A percentile compares a stretch with the other conserved stretches of the same genome.
phyloP scores from a whole-genome alignment of 805 yeast species.

The Wickerhamiella slavikovae region DNA sequence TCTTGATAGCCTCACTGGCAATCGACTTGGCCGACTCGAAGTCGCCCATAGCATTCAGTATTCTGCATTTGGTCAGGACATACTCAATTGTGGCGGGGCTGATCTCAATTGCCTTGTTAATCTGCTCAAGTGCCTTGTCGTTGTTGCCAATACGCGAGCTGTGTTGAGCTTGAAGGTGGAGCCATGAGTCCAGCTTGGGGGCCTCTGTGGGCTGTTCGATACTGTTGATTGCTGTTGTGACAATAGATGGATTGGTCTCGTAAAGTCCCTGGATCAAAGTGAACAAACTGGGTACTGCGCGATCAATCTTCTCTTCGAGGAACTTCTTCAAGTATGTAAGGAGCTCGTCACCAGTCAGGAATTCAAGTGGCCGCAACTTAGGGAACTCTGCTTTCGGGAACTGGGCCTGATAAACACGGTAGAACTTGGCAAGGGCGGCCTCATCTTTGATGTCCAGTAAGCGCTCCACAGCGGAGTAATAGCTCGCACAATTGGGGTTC shows the following conservation, averaged over 20 bases:
- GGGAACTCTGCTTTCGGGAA: slow-evolving; percentile 79
- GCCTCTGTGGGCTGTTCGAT: slow-evolving; percentile 7
- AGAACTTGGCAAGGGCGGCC: slow-evolving; percentile 26
- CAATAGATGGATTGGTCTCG: slow-evolving; percentile 4
- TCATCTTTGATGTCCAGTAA: slow-evolving; percentile 32
- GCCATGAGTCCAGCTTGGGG: slow-evolving; percentile 4
- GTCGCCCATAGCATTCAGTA: slow-evolving; percentile 53
- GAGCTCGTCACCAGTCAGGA: slow-evolving; percentile 23
- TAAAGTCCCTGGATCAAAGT: slow-evolving; percentile 46
- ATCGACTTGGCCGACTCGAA: slow-evolving; percentile 37
- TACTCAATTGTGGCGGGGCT: slow-evolving; percentile 73
- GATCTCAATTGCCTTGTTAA: slow-evolving; percentile 3
- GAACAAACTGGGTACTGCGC: slow-evolving; percentile 83
- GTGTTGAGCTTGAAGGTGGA: slow-evolving; percentile 29
- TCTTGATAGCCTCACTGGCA: slow-evolving; percentile 48
- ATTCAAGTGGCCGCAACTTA: slow-evolving; percentile 46
- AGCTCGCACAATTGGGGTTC: slow-evolving; percentile 60
- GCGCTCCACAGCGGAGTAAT: slow-evolving; percentile 46
- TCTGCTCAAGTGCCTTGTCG: slow-evolving; percentile 26
- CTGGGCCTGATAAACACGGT: slow-evolving; percentile 39
- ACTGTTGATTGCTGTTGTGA: background rate
- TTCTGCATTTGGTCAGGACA: slow-evolving; percentile 59
- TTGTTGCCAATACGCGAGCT: slow-evolving; percentile 35
- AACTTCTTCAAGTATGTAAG: slow-evolving; percentile 28
- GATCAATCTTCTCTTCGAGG: slow-evolving; percentile 36